phyloP scores from a whole-genome alignment of 2,329 filamentous ascomycete species.

The Chaetomium sp. region DNA sequence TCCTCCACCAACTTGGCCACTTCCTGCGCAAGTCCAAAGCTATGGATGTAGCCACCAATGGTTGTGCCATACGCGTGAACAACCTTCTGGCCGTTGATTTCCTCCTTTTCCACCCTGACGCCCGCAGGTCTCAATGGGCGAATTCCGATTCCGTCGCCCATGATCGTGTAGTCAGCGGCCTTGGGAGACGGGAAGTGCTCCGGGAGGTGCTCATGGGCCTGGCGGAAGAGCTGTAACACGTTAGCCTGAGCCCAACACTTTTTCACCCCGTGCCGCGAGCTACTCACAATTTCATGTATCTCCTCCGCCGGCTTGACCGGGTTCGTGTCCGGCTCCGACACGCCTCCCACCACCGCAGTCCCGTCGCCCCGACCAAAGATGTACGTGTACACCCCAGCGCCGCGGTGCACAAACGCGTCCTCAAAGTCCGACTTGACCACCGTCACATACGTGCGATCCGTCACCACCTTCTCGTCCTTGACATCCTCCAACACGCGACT shows the following conservation, averaged over 20 bases:
- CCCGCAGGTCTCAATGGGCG: constrained; percentile 20
- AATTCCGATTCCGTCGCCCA: constrained; percentile 26
- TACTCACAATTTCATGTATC: constrained; percentile 22
- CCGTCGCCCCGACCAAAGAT: constrained; percentile 29
- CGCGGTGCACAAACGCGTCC: constrained; percentile 23
- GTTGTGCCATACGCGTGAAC: constrained; percentile 32
- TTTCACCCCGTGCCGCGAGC: not conserved
- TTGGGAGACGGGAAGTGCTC: constrained; percentile 27
- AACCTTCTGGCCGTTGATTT: constrained; percentile 24
- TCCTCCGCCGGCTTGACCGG: not conserved
- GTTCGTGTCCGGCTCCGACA: constrained; percentile 21
- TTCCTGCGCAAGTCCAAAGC: constrained; percentile 29
- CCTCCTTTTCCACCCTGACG: constrained; percentile 28
- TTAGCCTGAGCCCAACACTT: not conserved
- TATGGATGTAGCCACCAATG: constrained; percentile 33
- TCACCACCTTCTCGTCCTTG: constrained; percentile 21
- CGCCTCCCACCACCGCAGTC: constrained; percentile 29
- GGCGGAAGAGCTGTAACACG: constrained; percentile 19
- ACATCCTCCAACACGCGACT: constrained; percentile 26
- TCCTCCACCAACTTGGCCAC: constrained; percentile 22
- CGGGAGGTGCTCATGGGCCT: constrained; percentile 23
- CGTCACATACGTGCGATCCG: constrained; percentile 27
- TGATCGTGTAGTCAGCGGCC: constrained; percentile 19
- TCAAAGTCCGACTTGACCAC: constrained; percentile 25
- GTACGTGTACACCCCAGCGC: constrained; percentile 26